Percentiles rank a stretch among this genome's conserved stretches.
Conservation (phyloP, 108 stramenopile species). For the Phaeodactylum tricornutum region DNA sequence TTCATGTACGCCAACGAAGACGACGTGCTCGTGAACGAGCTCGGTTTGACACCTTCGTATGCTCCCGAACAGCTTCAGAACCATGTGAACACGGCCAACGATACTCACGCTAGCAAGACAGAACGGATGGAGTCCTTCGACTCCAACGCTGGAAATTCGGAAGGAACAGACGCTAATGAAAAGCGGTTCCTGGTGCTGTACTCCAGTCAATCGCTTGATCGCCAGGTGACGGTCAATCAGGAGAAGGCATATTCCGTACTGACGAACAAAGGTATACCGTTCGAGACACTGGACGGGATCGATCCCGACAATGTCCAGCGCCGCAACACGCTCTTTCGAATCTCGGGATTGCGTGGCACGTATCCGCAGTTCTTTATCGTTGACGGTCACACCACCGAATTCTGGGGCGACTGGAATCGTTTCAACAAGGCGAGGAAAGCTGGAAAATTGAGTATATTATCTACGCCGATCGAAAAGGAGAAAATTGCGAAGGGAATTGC, state of each 20-base stretch:
- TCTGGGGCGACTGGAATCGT: slow-evolving; percentile 9
- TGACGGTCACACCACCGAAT: background rate
- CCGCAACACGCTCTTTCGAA: slow-evolving; percentile 50
- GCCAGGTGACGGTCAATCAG: slow-evolving; percentile 24
- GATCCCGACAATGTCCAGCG: slow-evolving; percentile 28
- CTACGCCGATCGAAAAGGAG: no score
- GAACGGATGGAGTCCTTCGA: no score
- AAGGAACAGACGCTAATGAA: background rate
- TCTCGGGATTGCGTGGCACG: slow-evolving; percentile 50
- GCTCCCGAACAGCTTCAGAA: no score
- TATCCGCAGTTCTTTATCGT: slow-evolving; percentile 77
- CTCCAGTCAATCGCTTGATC: slow-evolving; percentile 17
- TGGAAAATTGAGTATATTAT: no score
- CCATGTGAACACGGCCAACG: no score
- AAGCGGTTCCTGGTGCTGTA: slow-evolving; percentile 25
- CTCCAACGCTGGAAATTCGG: no score
- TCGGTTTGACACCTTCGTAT: no score
- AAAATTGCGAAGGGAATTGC: no score
- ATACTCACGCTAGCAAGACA: no score
- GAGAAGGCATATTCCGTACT: slow-evolving; percentile 14
- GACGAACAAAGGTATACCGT: slow-evolving; percentile 17
- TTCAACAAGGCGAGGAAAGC: no score
- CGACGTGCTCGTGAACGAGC: no score
- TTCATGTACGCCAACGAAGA: slow-evolving; percentile 9
- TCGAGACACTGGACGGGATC: slow-evolving; percentile 46